Conservation (phyloP, 2,329 filamentous ascomycete genomes). For the Alternaria atra region DNA sequence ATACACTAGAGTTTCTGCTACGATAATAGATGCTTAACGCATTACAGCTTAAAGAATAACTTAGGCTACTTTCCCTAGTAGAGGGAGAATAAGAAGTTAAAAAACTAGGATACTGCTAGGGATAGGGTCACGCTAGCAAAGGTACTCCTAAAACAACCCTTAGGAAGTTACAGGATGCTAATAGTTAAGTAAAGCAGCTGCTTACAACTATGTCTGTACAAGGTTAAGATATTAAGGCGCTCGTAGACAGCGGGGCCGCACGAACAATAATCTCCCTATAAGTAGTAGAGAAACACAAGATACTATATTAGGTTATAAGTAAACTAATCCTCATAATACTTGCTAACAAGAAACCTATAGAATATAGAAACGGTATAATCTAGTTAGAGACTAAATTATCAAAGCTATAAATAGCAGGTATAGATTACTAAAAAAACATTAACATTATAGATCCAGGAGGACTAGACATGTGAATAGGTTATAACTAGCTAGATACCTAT, state of each 20-base stretch:
- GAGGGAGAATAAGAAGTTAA: not conserved
- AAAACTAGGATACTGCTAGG: slow-evolving; percentile 2
- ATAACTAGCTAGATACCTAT: not conserved
- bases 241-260: not conserved
- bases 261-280: not conserved
- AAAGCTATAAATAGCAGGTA: no score
- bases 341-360: no score
- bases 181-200: not conserved
- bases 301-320: no score
- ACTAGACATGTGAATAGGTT: not conserved
- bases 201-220: not conserved
- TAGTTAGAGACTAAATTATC: no score
- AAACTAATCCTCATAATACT: no score
- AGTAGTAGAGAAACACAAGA: no score
- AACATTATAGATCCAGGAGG: not conserved
- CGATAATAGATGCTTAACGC: not conserved
- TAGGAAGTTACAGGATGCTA: not conserved
- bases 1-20: no score
- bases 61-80: not conserved
- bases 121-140: not conserved
- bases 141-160: not conserved
- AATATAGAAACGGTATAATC: no score
- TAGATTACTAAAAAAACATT: no score
- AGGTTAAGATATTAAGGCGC: not conserved
- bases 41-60: not conserved